phyloP scores from a whole-genome alignment of 805 yeast genomes.

The Sugiyamaella lignohabitans region DNA sequence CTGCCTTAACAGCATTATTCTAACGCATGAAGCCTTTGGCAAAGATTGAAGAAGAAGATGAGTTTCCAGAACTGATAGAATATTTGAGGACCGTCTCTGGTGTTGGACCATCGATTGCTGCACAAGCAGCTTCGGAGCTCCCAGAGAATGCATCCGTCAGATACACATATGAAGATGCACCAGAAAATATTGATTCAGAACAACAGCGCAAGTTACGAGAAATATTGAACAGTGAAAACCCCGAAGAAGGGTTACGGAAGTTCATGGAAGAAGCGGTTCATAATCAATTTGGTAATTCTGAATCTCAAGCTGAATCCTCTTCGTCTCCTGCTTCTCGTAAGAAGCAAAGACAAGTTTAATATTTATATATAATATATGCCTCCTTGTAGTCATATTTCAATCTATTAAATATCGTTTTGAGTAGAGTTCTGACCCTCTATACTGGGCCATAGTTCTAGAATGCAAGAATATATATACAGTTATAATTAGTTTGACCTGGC shows the following conservation, averaged over 20 bases:
- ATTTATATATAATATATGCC: neutral
- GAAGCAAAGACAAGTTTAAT: constrained; percentile 1
- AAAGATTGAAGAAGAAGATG: constrained; percentile 77
- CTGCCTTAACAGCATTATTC: neutral
- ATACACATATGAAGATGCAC: constrained; percentile 23
- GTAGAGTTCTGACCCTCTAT: too few relatives aligned
- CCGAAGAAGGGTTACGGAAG: constrained; percentile 68
- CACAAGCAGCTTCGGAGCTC: constrained; percentile 9
- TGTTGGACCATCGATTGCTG: constrained; percentile 19
- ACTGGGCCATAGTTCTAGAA: too few relatives aligned
- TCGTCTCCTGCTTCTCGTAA: neutral
- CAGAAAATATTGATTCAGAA: constrained; percentile 43
- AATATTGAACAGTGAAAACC: constrained; percentile 72
- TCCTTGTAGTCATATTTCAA: neutral
- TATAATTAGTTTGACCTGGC: neutral
- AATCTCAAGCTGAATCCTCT: neutral
- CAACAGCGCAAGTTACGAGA: constrained; percentile 60
- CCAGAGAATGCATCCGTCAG: constrained; percentile 25
- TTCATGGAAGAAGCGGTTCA: constrained; percentile 62
- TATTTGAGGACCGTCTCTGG: constrained; percentile 49
- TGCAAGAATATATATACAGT: neutral
- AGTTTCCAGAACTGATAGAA: constrained; percentile 67
- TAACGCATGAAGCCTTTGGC: constrained; percentile 39
- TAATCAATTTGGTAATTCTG: constrained; percentile 37
- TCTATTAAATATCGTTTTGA: too few relatives aligned